phyloP scores from a whole-genome alignment of 345 rosid species.

The Eucalyptus erythrocorys region DNA sequence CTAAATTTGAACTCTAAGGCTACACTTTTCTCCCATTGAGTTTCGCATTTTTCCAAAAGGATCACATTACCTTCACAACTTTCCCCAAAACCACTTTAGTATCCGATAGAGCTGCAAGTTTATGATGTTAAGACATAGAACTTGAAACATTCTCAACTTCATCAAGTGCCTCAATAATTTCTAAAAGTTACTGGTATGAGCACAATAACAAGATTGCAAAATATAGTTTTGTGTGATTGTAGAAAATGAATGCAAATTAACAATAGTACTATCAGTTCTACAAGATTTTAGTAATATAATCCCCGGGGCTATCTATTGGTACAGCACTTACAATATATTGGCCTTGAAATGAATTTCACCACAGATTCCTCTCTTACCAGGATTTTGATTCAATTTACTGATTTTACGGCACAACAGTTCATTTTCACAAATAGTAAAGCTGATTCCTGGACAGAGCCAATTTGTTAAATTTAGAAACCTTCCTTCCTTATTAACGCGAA shows the following conservation, averaged over 20 bases:
- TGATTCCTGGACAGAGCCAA: neutral
- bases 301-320: neutral
- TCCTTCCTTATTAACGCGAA: neutral
- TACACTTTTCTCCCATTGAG: neutral
- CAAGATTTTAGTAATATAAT: neutral
- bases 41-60: neutral
- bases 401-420: neutral
- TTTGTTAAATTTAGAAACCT: neutral
- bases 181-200: neutral
- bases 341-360: neutral
- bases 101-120: neutral
- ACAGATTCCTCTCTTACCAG: neutral
- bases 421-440: neutral
- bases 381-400: neutral
- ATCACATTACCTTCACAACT: neutral
- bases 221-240: neutral
- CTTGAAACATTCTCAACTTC: neutral
- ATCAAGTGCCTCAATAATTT: neutral
- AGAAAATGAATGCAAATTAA: neutral
- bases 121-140: neutral
- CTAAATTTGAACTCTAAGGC: neutral
- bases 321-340: neutral
- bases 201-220: neutral
- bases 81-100: neutral
- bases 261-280: neutral